A percentile compares a stretch with the other conserved stretches of the same genome.
Conservation (phyloP, 371 early-diverging fungal genomes). For the Lichtheimia corymbifera region DNA sequence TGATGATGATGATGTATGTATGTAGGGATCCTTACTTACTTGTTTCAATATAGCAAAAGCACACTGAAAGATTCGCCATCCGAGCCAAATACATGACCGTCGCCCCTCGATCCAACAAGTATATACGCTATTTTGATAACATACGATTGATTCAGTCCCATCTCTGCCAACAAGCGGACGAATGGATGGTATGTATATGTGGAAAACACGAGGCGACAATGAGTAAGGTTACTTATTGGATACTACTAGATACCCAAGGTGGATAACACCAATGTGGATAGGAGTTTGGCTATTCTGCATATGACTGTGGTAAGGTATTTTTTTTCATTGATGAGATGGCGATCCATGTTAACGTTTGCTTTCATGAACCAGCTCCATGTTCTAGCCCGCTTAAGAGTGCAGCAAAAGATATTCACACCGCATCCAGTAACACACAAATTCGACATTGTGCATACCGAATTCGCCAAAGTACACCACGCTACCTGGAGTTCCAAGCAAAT, state of each 20-base stretch:
- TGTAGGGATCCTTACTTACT: not conserved
- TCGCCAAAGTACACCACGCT: conserved; percentile 18
- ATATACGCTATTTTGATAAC: conserved; percentile 39
- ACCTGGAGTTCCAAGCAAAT: conserved; percentile 35
- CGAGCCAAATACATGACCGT: conserved; percentile 51
- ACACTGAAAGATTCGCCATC: conserved; percentile 41
- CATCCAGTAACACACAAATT: conserved; percentile 13
- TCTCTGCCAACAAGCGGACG: conserved; percentile 32
- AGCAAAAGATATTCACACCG: conserved; percentile 5
- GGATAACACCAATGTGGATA: conserved; percentile 43
- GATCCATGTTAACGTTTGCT: not conserved
- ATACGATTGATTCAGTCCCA: conserved; percentile 39
- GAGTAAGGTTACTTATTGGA: not conserved
- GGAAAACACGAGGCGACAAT: not conserved
- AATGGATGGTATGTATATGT: conserved; percentile 20
- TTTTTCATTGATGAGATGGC: not conserved
- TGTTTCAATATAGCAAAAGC: conserved; percentile 28
- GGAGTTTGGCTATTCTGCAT: conserved; percentile 38
- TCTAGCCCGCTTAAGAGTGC: conserved; percentile 19
- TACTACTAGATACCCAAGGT: conserved; percentile 31
- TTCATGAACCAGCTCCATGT: conserved; percentile 17
- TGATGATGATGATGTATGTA: not conserved
- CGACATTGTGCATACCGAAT: conserved; percentile 20
- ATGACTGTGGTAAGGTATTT: conserved; percentile 26
- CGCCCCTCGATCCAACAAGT: conserved; percentile 38